These are phyloP conservation scores for Monilinia fructicola DNA, from an alignment of 2,329 filamentous ascomycete genomes.

Conservation along the genomic window DNA sequence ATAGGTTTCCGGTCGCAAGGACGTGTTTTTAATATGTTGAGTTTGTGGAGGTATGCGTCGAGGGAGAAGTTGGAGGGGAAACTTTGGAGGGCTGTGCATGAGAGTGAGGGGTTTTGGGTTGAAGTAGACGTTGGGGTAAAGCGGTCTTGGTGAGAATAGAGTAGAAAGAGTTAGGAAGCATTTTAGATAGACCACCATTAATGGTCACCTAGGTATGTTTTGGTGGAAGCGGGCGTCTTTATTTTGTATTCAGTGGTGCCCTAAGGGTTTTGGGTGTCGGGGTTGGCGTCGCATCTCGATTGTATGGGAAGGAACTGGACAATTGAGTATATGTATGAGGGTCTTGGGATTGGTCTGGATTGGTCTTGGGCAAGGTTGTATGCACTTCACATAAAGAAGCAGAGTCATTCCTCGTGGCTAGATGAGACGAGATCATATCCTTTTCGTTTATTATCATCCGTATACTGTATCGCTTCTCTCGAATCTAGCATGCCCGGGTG, in stretches of 20 bases:
- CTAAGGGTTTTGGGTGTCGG: conserved; percentile 16
- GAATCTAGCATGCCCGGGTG: neutral
- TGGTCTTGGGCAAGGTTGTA: conserved; percentile 10
- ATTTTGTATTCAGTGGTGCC: conserved; percentile 21
- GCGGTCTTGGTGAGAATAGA: neutral
- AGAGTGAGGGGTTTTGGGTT: conserved; percentile 93
- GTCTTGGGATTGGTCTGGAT: conserved; percentile 9
- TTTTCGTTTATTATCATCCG: conserved; percentile 17
- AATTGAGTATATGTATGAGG: neutral
- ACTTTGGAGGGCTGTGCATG: conserved; percentile 83
- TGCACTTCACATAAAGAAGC: conserved; percentile 9
- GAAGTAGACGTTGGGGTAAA: conserved; percentile 53
- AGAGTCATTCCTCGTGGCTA: conserved; percentile 1
- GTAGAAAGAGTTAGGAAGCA: neutral
- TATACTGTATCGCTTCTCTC: conserved; percentile 11
- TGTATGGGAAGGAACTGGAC: conserved; percentile 5
- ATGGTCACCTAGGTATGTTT: neutral
- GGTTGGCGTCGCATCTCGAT: conserved; percentile 12
- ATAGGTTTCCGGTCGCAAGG: conserved; percentile 77
- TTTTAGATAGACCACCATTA: conserved; percentile 7
- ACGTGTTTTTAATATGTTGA: conserved; percentile 92
- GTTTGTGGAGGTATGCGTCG: conserved; percentile 69
- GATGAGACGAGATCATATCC: conserved; percentile 10
- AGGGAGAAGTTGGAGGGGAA: conserved; percentile 66
- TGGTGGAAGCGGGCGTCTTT: conserved; percentile 11